Evolutionary conservation across 2,329 filamentous ascomycete species (phyloP), one percentile per base, ranked within the genome.

Genomic region (Thermomyces lanuginosus): DNA sequence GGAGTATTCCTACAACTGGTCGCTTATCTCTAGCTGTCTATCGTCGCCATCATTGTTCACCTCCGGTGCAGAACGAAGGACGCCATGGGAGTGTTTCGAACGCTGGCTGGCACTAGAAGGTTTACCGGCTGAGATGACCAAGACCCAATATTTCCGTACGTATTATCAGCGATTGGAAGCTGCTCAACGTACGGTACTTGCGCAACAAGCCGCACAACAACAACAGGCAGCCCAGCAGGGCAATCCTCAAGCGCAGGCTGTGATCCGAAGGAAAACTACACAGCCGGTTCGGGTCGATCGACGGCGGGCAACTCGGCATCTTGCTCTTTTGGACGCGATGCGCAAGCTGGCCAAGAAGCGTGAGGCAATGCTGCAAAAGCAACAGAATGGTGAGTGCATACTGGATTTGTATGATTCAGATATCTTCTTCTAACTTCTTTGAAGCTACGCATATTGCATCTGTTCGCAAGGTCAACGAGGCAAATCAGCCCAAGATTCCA

Each of bases 71-170:
- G 86, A 95, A 48, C 69, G 89, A 35, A 71, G 89, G 24, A 95
- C 86, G 2, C 83, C 86, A 0, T 98, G 89, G 89, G 89, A 98
- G 56, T 98, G 89, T 48, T 98, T 98, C 42, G 89, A 98, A 53
- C 71, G 89, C 22, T 98, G 86, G 86, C 78, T 93, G 29, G 75
- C 79, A 39, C 60, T 95, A 8, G 89, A 95, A 55, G 83, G 84
- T 1, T 61, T 93, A 19, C 86, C 89, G 4, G 71, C 76, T 7
- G 89, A 98, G 38, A 91, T 95, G 76, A 75, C 78, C 10, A 92
- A 92, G 56, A 92, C 82, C 1, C 77, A 84, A 22, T 98, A 95
- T 49, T 98, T 95, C 63, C 81, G 83, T 44, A 70, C 69, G 7
- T 76, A 75, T 41, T 69, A 70, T 34, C 59, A 65, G 29, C 57